These are phyloP conservation scores for Neurospora sp. DNA, from an alignment of 495 filamentous ascomycete genomes.

Conservation along the genomic window DNA sequence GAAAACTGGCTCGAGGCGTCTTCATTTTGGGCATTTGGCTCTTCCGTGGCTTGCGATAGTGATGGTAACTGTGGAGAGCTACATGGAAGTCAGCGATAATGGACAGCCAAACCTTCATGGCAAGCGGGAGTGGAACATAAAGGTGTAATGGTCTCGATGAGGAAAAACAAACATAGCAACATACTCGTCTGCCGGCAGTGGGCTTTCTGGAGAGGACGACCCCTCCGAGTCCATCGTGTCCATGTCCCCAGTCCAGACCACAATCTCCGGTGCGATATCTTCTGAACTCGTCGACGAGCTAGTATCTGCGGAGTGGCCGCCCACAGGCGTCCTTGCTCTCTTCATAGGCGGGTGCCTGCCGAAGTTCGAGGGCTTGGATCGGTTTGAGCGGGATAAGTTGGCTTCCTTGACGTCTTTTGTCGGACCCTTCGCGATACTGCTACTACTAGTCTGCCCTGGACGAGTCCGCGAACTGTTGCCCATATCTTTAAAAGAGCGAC, in stretches of 20 bases:
- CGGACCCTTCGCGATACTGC: conserved; percentile 13
- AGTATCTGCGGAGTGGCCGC: conserved; percentile 5
- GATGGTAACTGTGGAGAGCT: not conserved
- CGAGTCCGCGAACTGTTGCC: conserved; percentile 16
- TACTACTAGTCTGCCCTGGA: conserved; percentile 8
- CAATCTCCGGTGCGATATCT: conserved; percentile 27
- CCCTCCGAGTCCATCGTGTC: conserved; percentile 16
- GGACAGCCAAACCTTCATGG: not conserved
- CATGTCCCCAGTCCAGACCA: conserved; percentile 29
- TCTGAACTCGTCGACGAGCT: conserved; percentile 4
- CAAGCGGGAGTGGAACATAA: not conserved
- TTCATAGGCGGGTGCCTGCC: conserved; percentile 7
- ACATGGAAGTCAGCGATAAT: not conserved
- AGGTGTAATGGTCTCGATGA: not conserved
- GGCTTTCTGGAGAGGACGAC: not conserved
- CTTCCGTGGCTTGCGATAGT: not conserved
- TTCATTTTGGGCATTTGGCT: not conserved
- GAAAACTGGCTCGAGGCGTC: not conserved
- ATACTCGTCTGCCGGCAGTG: not conserved
- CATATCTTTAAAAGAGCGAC: conserved; percentile 14
- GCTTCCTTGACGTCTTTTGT: conserved; percentile 8
- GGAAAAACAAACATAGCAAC: not conserved
- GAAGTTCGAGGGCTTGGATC: conserved; percentile 7
- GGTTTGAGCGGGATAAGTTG: conserved; percentile 12
- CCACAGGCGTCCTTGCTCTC: not conserved